A percentile compares a stretch with the other conserved stretches of the same genome.
These are phyloP conservation scores for Chlorella vulgaris DNA, from an alignment of 139 green algal genomes.

Conservation along the genomic window DNA sequence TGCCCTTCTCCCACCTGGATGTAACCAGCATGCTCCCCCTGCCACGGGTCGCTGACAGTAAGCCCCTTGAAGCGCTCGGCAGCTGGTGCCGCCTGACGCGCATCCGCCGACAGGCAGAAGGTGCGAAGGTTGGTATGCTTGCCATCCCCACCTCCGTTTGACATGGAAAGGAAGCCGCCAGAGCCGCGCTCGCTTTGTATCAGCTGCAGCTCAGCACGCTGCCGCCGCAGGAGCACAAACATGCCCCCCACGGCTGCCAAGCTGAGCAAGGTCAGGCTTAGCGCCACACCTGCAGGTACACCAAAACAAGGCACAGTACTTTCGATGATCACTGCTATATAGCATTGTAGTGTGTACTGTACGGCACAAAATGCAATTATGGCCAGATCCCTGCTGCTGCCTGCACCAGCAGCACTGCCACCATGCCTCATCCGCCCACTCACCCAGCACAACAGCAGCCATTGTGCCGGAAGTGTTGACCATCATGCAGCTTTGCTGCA, in stretches of 20 bases:
- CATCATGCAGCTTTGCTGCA: constrained; percentile 26
- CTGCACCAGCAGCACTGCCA: too few relatives aligned
- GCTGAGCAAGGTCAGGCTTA: constrained; percentile 13
- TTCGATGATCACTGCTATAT: background rate
- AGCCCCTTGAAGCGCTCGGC: background rate
- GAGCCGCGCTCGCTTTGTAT: constrained; percentile 25
- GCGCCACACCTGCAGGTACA: background rate
- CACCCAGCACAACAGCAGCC: constrained; percentile 7
- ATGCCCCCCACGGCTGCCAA: background rate
- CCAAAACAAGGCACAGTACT: background rate
- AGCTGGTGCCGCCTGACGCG: background rate
- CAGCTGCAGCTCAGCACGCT: constrained; percentile 43
- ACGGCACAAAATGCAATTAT: background rate
- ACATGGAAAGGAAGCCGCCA: background rate
- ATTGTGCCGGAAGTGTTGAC: background rate
- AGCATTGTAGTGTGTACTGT: background rate
- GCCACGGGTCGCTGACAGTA: background rate
- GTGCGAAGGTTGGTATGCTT: constrained; percentile 5
- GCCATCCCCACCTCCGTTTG: background rate
- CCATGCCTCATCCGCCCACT: background rate
- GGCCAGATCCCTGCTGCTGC: background rate
- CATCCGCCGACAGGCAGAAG: background rate
- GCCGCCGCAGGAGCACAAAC: constrained; percentile 8
- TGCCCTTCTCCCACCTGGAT: constrained; percentile 2
- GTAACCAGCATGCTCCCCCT: constrained; percentile 1